Evolutionary conservation across 1,139 yeast genomes (phyloP), one percentile per base, ranked within the genome.

Genomic region (Scheffersomyces titani): DNA sequence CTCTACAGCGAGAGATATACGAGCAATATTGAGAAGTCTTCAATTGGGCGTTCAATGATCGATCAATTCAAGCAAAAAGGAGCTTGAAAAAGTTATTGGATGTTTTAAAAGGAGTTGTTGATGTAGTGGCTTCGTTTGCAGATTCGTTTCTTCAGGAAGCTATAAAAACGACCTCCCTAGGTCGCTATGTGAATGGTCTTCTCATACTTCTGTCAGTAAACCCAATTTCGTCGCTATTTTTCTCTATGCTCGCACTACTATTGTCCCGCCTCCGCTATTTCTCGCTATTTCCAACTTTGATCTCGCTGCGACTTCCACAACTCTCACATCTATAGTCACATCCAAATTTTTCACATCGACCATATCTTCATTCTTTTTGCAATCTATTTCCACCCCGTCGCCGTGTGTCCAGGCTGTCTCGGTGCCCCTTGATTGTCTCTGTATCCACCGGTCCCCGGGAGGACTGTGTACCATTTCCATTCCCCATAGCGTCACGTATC

Each of bases 351-450:
- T 30, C 40, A 30, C 40, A 30, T 16, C 40, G 46, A 47, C 30
- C 51, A 7, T 24, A n/a, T 18, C 20, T 30, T 21, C 54, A 50
- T 11, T 30, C 48, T 20, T 19, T 36, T 52, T 19, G 48, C 18
- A 19, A 44, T 44, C 18, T 19, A n/a, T 57, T 58, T 59, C 57
- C 63, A 44, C 57, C 62, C 24, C 54, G 61, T 52, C 61, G 63
- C 52, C 57, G 63, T 7, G 47, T 55, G 20, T 61, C 66, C 18
- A 56, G 58, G 4, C 19, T 19, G 50, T 21, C 22, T 48, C 30
- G 50, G 30, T 21, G 22, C 40, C 30, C 13, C 19, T 48, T 22
- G 3, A 21, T 30, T 19, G 16, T 30, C 9, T 11, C 40, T 30
- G 40, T 30, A 3, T 30, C 16, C 40, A 30, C 40, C 40, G 40